Conservation (phyloP, 441 rosid species). For the Arabidopsis lyrata region DNA sequence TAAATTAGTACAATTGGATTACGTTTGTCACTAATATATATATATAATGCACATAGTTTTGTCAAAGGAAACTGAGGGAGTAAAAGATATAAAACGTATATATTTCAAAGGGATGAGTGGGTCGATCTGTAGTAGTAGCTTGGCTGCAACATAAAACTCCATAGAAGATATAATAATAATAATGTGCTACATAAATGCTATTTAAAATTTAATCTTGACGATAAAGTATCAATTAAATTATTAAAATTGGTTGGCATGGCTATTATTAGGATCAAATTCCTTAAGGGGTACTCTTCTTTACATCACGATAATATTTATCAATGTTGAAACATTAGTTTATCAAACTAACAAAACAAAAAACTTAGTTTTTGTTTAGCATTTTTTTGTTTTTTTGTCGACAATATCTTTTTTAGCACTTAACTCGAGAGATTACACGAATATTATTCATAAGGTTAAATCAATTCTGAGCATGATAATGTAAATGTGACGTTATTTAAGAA, state of each 20-base stretch:
- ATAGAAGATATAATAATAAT: not conserved
- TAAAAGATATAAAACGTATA: not conserved
- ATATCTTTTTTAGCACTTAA: too few species aligned
- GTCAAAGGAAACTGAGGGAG: too few species aligned
- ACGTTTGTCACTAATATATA: too few species aligned
- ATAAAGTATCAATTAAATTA: not conserved
- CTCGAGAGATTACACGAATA: too few species aligned
- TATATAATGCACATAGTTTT: not conserved
- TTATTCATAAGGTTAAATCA: too few species aligned
- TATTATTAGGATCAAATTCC: not conserved
- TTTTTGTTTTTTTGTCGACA: too few species aligned
- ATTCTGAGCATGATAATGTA: too few species aligned
- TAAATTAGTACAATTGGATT: too few species aligned
- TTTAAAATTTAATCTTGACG: not conserved
- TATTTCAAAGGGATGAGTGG: not conserved
- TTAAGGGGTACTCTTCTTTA: not conserved
- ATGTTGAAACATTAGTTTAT: not conserved
- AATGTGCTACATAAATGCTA: not conserved
- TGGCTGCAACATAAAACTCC: slow-evolving; percentile 18
- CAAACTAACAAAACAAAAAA: not conserved
- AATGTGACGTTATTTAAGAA: too few species aligned
- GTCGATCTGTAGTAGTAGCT: slow-evolving; percentile 10
- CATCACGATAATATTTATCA: not conserved
- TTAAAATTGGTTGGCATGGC: slow-evolving; percentile 13
- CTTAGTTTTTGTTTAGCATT: too few species aligned